phyloP scores from a whole-genome alignment of 2,329 filamentous ascomycete species.

The Diaporthe sp. region DNA sequence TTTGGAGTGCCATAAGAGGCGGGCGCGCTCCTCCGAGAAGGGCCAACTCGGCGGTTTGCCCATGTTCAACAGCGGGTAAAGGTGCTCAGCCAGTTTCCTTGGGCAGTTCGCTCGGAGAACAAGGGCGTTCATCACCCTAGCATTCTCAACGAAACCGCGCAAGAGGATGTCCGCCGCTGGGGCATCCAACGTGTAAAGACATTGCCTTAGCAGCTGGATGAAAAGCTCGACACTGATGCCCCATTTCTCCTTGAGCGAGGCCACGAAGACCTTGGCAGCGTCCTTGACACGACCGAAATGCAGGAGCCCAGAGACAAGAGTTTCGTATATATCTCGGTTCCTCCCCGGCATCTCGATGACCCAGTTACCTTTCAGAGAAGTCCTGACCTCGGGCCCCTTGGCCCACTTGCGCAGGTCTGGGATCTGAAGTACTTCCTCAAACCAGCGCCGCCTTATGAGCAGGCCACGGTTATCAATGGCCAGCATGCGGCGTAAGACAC shows the following conservation, averaged over 20 bases:
- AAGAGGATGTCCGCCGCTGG: constrained; percentile 52
- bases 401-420: constrained; percentile 50
- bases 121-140: constrained; percentile 42
- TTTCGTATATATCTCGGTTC: constrained; percentile 56
- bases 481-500: constrained; percentile 60
- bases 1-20: constrained; percentile 28
- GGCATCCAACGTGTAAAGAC: constrained; percentile 56
- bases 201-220: constrained; percentile 57
- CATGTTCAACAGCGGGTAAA: constrained; percentile 41
- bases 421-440: constrained; percentile 49
- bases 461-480: constrained; percentile 58
- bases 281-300: constrained; percentile 60
- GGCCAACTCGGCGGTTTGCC: constrained; percentile 38
- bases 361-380: constrained; percentile 48
- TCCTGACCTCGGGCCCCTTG: constrained; percentile 43
- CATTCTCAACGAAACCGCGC: constrained; percentile 48
- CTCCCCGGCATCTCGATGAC: constrained; percentile 58
- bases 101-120: constrained; percentile 40
- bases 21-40: constrained; percentile 36
- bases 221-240: constrained; percentile 50
- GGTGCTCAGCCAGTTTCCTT: constrained; percentile 34
- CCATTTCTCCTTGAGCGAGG: constrained; percentile 54
- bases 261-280: constrained; percentile 58
- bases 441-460: constrained; percentile 53
- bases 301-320: constrained; percentile 63